These are phyloP conservation scores for Chlorella ohadii DNA, from an alignment of 139 green algal species.

Conservation along the genomic window DNA sequence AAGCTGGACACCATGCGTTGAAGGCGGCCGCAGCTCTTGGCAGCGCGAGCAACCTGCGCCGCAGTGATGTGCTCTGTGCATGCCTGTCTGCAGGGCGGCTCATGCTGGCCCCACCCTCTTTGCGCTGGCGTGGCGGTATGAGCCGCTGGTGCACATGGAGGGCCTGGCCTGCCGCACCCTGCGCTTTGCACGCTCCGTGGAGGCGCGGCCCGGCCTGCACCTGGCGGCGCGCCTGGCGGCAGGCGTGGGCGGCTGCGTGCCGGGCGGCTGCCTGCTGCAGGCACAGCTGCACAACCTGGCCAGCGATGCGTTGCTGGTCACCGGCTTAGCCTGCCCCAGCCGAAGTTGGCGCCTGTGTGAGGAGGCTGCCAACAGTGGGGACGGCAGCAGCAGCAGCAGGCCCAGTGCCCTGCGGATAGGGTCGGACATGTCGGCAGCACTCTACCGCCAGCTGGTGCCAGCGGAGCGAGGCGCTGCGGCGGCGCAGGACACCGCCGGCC, in stretches of 20 bases:
- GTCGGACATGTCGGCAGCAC: conserved; percentile 5
- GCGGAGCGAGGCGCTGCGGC: background rate
- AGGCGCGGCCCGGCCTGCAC: conserved; percentile 54
- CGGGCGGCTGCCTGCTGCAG: conserved; percentile 36
- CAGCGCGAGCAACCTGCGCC: too few species aligned
- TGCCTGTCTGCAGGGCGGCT: background rate
- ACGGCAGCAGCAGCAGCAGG: background rate
- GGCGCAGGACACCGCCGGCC: background rate
- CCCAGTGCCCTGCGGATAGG: background rate
- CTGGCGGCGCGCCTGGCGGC: conserved; percentile 40
- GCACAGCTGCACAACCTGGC: conserved; percentile 31
- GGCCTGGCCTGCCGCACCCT: conserved; percentile 64
- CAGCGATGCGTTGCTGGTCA: background rate
- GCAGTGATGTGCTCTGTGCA: background rate
- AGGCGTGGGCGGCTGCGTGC: conserved; percentile 19
- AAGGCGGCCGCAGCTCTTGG: background rate
- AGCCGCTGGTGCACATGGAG: conserved; percentile 34
- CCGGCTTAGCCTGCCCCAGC: background rate
- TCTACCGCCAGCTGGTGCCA: conserved; percentile 15
- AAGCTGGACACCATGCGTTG: too few species aligned
- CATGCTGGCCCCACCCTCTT: conserved; percentile 5
- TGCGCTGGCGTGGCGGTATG: conserved; percentile 20
- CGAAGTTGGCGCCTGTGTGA: background rate
- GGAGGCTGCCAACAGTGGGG: background rate
- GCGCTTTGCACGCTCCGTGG: conserved; percentile 56